phyloP scores from a whole-genome alignment of 2,329 filamentous ascomycete genomes.

The Thielaviopsis euricoi region DNA sequence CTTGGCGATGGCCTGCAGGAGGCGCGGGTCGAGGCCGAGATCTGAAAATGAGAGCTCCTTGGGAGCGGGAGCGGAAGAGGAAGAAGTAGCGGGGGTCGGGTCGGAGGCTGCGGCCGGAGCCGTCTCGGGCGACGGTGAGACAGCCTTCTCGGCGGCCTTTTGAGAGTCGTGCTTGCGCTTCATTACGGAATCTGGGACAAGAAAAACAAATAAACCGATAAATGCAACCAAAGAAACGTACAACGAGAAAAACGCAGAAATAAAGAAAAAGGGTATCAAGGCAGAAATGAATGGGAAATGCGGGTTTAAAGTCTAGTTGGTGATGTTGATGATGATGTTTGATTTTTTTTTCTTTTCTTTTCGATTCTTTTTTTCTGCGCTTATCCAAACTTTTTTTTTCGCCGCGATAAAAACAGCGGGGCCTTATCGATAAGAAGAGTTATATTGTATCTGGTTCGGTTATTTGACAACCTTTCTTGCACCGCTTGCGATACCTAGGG shows the following conservation, averaged over 20 bases:
- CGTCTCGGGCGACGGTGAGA: slow-evolving; percentile 4
- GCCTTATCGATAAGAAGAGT: slow-evolving; percentile 13
- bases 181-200: slow-evolving; percentile 21
- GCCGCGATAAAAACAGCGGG: slow-evolving; percentile 12
- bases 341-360: too few relatives aligned
- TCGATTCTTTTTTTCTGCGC: neutral
- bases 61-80: neutral
- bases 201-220: neutral
- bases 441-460: neutral
- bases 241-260: slow-evolving; percentile 8
- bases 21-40: slow-evolving; percentile 65
- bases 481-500: too few relatives aligned
- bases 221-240: too few relatives aligned
- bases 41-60: slow-evolving; percentile 44
- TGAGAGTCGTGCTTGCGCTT: slow-evolving; percentile 46
- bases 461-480: neutral
- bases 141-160: slow-evolving; percentile 17
- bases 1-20: slow-evolving; percentile 72
- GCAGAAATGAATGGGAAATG: slow-evolving; percentile 11
- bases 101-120: slow-evolving; percentile 5
- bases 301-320: neutral
- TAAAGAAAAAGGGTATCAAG: slow-evolving; percentile 7
- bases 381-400: slow-evolving; percentile 6
- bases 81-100: neutral
- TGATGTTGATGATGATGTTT: neutral